Evolutionary conservation across 257 asterid genomes (phyloP).

Genomic region (Jasminum sambac): DNA sequence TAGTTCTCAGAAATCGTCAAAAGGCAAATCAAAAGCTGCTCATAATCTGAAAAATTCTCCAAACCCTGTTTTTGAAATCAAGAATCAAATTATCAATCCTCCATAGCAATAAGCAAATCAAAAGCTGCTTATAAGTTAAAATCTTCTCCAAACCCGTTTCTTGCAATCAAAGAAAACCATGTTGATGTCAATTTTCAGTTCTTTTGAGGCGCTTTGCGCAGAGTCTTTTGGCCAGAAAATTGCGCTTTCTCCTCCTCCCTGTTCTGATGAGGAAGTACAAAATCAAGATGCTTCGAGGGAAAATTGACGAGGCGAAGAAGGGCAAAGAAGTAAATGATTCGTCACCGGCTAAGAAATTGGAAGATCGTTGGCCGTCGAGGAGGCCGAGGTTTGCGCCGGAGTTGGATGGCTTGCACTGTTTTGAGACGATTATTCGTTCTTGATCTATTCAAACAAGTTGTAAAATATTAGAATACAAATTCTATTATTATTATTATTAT

Average conservation of each 20-base stretch:
- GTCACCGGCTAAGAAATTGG: not conserved
- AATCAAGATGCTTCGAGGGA: not conserved
- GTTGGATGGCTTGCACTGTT: constrained; percentile 51
- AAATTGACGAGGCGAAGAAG: constrained; percentile 31
- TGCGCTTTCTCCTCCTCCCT: constrained; percentile 23
- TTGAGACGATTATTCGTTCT: constrained; percentile 39
- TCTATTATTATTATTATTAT: too few species aligned
- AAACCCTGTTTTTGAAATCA: too few species aligned
- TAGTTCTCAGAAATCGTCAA: too few species aligned
- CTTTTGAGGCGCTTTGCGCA: constrained; percentile 60
- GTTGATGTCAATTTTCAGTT: constrained; percentile 55
- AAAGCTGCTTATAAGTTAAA: not conserved
- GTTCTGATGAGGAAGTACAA: constrained; percentile 1
- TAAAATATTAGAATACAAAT: not conserved
- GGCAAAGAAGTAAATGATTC: constrained; percentile 16
- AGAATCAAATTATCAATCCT: not conserved
- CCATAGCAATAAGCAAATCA: not conserved
- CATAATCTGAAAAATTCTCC: not conserved
- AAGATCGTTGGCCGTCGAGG: constrained; percentile 14
- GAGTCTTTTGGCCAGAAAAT: constrained; percentile 45
- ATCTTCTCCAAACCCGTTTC: not conserved
- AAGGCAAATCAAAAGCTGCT: too few species aligned
- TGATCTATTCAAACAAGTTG: constrained; percentile 16
- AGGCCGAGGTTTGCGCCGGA: constrained; percentile 48
- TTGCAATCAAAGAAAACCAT: not conserved